Conservation (phyloP, 768 basidiomycete species). For the Multifurca ochricompacta region DNA sequence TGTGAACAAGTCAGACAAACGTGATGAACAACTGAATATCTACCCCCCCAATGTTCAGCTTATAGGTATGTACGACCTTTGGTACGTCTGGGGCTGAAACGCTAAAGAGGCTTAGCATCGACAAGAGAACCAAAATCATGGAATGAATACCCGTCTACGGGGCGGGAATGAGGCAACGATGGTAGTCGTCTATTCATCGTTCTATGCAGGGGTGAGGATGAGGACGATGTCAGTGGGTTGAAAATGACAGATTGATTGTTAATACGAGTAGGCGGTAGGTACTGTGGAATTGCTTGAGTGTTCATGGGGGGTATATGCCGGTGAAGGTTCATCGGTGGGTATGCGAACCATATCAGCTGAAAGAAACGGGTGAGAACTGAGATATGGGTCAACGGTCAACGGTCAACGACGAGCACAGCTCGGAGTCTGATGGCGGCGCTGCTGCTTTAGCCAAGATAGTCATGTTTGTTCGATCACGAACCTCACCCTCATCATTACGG, state of each 20-base stretch:
- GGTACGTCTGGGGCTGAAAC: not conserved
- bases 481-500: conserved; percentile 13
- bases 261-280: not conserved
- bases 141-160: not conserved
- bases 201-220: not conserved
- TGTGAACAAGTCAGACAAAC: not conserved
- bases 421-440: not conserved
- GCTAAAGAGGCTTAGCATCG: conserved; percentile 4
- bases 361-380: not conserved
- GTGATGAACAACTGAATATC: conserved; percentile 18
- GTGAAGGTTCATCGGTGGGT: not conserved
- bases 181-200: conserved; percentile 4
- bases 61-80: conserved; percentile 14
- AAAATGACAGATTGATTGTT: not conserved
- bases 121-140: not conserved
- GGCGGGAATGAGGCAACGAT: not conserved
- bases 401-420: not conserved
- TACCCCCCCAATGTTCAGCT: not conserved
- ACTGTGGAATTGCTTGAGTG: not conserved
- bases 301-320: conserved; percentile 9
- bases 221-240: not conserved
- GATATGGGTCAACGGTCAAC: no score
- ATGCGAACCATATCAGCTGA: not conserved
- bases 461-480: conserved; percentile 18
- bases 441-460: not conserved